phyloP scores from a whole-genome alignment of 495 filamentous ascomycete species.

The Podospora conica region DNA sequence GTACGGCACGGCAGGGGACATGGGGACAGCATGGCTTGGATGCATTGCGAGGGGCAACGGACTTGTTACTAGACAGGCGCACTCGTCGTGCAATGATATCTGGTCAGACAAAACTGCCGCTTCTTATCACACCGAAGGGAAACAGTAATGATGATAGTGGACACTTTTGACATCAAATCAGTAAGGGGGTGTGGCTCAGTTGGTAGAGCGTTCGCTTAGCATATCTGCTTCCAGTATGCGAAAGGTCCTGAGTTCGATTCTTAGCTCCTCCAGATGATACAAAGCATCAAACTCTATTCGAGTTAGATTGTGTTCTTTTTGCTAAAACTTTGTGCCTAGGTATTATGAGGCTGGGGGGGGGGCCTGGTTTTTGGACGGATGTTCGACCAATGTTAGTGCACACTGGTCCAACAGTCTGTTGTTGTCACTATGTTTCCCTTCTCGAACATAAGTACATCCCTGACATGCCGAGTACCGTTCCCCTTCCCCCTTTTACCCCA shows the following conservation, averaged over 20 bases:
- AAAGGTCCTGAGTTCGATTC: background rate
- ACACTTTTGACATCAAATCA: background rate
- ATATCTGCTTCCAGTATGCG: background rate
- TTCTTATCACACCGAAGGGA: background rate
- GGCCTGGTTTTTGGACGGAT: background rate
- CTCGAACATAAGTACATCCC: background rate
- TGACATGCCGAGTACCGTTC: background rate
- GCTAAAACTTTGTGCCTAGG: background rate
- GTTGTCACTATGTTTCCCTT: too few relatives aligned
- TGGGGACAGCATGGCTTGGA: background rate
- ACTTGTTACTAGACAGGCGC: background rate
- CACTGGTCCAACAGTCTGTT: too few relatives aligned
- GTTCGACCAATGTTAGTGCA: background rate
- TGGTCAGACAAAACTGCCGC: background rate
- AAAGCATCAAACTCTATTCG: too few relatives aligned
- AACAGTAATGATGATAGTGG: background rate
- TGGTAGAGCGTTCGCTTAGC: background rate
- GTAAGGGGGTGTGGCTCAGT: background rate
- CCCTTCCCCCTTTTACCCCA: background rate
- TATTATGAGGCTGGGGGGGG: background rate
- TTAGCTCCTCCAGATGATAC: background rate
- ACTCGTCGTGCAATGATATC: background rate
- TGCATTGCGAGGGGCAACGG: background rate
- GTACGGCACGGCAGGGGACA: background rate
- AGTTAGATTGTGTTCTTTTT: background rate